Conservation (phyloP, 306 rosid species). For the Argentina anserina region DNA sequence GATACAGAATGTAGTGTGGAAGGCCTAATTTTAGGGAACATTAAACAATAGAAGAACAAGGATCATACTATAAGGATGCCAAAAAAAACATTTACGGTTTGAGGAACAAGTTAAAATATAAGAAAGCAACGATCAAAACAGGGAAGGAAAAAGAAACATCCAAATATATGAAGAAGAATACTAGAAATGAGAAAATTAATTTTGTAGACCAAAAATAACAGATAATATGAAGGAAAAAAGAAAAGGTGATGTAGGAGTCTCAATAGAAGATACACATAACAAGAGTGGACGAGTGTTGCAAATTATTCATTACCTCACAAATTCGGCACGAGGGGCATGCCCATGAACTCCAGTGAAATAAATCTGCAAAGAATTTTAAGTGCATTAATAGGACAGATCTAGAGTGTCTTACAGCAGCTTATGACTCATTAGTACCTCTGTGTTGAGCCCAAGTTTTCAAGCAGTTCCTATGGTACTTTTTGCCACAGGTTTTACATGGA, state of each 20-base stretch:
- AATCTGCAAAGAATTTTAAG: slow-evolving; percentile 36
- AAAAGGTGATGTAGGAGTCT: neutral
- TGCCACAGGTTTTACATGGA: slow-evolving; percentile 89
- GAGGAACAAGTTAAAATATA: neutral
- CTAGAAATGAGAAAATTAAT: neutral
- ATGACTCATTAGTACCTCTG: slow-evolving; percentile 56
- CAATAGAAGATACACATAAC: neutral
- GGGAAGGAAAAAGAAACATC: neutral
- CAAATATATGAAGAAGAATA: neutral
- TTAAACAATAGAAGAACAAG: neutral
- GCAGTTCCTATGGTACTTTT: slow-evolving; percentile 93
- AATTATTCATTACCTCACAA: slow-evolving; percentile 43
- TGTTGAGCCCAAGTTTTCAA: slow-evolving; percentile 87
- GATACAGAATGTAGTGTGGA: neutral
- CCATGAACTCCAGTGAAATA: slow-evolving; percentile 69
- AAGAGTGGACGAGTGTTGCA: slow-evolving; percentile 2
- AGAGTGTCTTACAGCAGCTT: neutral
- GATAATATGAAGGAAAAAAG: neutral
- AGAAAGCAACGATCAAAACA: neutral
- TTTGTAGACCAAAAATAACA: neutral
- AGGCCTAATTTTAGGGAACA: neutral
- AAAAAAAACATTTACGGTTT: neutral
- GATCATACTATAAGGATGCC: neutral
- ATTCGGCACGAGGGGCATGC: slow-evolving; percentile 57
- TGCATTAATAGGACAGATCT: slow-evolving; percentile 8